Conservation (phyloP, 2,329 filamentous ascomycete species). For the Myrmaecium sp. region DNA sequence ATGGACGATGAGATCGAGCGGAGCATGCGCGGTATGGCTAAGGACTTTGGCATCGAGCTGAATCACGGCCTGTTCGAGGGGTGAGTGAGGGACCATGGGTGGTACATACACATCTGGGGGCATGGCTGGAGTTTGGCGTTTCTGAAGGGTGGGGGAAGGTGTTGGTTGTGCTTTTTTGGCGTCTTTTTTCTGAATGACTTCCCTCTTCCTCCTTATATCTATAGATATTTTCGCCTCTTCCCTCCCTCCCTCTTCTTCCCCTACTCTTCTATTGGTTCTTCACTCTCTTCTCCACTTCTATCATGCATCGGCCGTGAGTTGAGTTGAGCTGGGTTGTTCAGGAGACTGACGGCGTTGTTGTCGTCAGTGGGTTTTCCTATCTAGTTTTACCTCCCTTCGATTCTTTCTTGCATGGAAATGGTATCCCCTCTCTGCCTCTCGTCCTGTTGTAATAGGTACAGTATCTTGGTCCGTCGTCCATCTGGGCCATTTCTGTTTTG, state of each 20-base stretch:
- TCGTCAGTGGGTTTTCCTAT: too few species aligned
- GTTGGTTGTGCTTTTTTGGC: not conserved
- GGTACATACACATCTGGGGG: not conserved
- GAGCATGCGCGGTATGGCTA: conserved; percentile 73
- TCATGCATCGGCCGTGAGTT: too few species aligned
- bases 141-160: not conserved
- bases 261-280: not conserved
- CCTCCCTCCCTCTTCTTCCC: conserved; percentile 1
- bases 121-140: not conserved
- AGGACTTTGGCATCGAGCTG: conserved; percentile 80
- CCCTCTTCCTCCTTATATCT: too few species aligned
- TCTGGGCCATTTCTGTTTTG: too few species aligned
- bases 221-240: not conserved
- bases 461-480: too few species aligned
- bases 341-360: too few species aligned
- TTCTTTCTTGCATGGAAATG: too few species aligned
- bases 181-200: too few species aligned
- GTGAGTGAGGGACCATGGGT: conserved; percentile 19
- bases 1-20: conserved; percentile 93
- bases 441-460: too few species aligned
- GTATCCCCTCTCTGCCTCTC: too few species aligned
- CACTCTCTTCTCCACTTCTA: not conserved
- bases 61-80: conserved; percentile 82
- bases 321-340: too few species aligned
- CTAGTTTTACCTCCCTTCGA: too few species aligned